Base-by-base conservation (phyloP, 2,329 filamentous ascomycete species). In the Talaromyces sp. region DNA sequence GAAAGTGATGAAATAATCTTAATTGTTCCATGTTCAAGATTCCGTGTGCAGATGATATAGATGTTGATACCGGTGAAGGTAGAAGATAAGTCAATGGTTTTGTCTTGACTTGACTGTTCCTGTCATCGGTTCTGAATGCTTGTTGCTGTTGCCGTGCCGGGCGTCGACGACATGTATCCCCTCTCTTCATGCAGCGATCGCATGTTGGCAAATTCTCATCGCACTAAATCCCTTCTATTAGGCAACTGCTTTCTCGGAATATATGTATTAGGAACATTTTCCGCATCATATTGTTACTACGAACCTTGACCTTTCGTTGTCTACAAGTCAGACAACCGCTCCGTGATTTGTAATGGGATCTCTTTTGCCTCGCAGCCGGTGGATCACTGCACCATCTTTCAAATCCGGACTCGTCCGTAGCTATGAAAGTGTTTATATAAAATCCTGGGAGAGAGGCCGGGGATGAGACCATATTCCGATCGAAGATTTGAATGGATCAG, bases 1-100 rank as follows among this genome's bases (percentile, higher is more conserved):
- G 59, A 27, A 66, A 66, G 45, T 66, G 64, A 39, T 66, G 64
- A 13, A 66, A 66, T 9, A 66, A 41, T 22, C 41, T 58, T 35
- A 66, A 25, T 7, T 66, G 58, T 17, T 62, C 59, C 22, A 66
- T 61, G 19, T 66, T 62, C 11, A 66, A 41, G 3, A 15, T n/a
- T 15, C 11, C 52, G 13, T 37, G 35, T 17, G 50, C 41, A 5
- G 27, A 35, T n/a, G 10, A 27, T 52, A 27, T 37, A 37, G 52
- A 9, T n/a, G 49, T 25, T 39, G 64, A 62, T 19, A 54, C 33
- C 5, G 43, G 22, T 3, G 25, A 25, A 4, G 64, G 11, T 11
- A 39, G 11, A 17, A 37, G 37, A 47, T 9, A 22, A 56, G 31
- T n/a, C n/a, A n/a, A 35, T 33, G 10, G n/a, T 1, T 45, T 45